phyloP scores from a whole-genome alignment of 306 rosid species.

The Cicer pinnatifidum region DNA sequence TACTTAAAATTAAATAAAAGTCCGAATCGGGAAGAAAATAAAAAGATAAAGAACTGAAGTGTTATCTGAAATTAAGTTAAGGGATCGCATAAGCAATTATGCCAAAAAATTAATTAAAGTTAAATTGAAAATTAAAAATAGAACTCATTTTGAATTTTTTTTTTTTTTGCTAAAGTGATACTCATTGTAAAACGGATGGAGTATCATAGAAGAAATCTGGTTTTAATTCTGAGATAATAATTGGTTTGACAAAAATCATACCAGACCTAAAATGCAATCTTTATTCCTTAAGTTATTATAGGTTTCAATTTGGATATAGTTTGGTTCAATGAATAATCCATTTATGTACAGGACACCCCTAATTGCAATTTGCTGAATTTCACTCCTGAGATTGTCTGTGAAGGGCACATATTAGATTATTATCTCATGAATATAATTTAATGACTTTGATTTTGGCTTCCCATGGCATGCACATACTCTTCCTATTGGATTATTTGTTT shows the following conservation, averaged over 20 bases:
- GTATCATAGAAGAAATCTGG: neutral
- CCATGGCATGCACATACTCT: neutral
- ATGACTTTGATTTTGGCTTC: neutral
- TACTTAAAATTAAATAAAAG: too few species aligned
- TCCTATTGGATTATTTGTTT: conserved; percentile 23
- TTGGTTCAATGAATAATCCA: neutral
- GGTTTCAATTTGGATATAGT: neutral
- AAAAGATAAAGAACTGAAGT: too few species aligned
- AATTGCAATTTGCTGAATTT: conserved; percentile 18
- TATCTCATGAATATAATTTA: neutral
- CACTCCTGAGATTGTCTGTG: conserved; percentile 14
- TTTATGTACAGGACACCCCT: neutral
- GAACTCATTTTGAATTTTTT: too few species aligned
- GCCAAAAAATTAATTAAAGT: too few species aligned
- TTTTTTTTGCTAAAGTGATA: neutral
- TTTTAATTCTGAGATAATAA: neutral
- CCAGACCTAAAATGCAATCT: neutral
- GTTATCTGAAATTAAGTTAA: too few species aligned
- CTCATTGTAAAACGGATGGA: too few species aligned
- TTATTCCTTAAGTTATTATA: neutral
- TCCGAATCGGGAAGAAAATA: too few species aligned
- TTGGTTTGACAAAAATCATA: neutral
- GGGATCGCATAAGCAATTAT: too few species aligned
- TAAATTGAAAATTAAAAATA: too few species aligned
- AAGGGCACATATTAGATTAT: neutral